A percentile compares a stretch with the other conserved stretches of the same genome.
Evolutionary conservation across 305 asterid species (phyloP).

Genomic region (Fraxinus latifolia): DNA sequence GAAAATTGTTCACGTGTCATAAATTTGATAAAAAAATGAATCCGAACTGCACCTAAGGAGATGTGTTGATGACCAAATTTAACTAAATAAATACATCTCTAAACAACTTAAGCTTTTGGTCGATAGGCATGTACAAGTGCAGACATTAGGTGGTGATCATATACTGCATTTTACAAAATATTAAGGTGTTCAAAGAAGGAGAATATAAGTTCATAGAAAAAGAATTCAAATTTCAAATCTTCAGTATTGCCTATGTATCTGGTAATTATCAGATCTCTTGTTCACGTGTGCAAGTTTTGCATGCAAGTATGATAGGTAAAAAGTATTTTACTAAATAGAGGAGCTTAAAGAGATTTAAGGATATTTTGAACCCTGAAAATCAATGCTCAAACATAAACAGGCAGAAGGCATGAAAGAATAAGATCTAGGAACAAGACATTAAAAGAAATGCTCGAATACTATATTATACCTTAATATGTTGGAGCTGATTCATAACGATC

Average conservation of each 20-base stretch:
- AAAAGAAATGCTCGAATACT: background rate
- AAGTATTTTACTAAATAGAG: background rate
- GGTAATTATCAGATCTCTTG: background rate
- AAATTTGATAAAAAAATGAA: background rate
- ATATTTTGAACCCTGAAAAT: background rate
- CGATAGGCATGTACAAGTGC: background rate
- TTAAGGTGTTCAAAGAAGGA: background rate
- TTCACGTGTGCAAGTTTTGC: background rate
- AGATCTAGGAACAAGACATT: background rate
- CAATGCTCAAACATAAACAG: background rate
- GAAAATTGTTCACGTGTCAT: background rate
- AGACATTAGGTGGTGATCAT: background rate
- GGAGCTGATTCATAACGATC: constrained; percentile 65
- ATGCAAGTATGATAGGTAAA: background rate
- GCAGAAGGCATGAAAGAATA: background rate
- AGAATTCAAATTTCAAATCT: background rate
- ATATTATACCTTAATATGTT: constrained; percentile 55
- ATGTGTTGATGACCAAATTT: background rate
- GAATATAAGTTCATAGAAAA: background rate
- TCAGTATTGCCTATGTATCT: background rate
- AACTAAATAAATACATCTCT: background rate
- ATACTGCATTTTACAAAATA: background rate
- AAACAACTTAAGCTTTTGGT: background rate
- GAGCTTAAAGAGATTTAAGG: background rate
- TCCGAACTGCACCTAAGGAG: background rate